A percentile compares a stretch with the other conserved stretches of the same genome.
These are phyloP conservation scores for Triglochin maritima DNA, from an alignment of 106 monocot genomes.

Conservation along the genomic window DNA sequence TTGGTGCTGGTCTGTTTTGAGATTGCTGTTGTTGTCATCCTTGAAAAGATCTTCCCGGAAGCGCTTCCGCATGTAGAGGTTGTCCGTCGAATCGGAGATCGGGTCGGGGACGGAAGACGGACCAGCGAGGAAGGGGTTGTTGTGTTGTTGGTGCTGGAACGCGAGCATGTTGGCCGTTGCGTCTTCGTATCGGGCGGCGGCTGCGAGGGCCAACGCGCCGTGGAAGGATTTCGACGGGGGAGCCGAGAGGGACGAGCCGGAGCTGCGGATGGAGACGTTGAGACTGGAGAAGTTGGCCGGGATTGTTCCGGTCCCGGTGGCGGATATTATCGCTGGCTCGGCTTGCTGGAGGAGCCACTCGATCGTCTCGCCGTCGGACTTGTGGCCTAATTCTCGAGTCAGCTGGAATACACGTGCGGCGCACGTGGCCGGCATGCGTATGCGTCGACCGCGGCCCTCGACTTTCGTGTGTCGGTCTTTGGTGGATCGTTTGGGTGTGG, in stretches of 20 bases:
- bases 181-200: conserved; percentile 11
- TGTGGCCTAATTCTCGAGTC: conserved; percentile 74
- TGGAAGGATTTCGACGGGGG: conserved; percentile 34
- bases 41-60: conserved; percentile 78
- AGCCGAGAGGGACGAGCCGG: conserved; percentile 31
- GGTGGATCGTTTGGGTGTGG: conserved; percentile 38
- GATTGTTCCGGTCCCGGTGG: conserved; percentile 80
- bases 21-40: conserved; percentile 34
- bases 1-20: conserved; percentile 10
- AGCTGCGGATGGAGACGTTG: conserved; percentile 56
- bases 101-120: not conserved
- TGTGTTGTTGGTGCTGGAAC: conserved; percentile 31
- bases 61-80: conserved; percentile 47
- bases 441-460: conserved; percentile 69
- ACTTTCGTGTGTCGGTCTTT: conserved; percentile 90
- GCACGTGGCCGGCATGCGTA: conserved; percentile 79
- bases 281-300: conserved; percentile 76
- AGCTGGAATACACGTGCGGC: conserved; percentile 86
- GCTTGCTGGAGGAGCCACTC: conserved; percentile 91
- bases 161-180: conserved; percentile 28
- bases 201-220: conserved; percentile 29
- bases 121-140: conserved; percentile 16
- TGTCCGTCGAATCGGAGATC: conserved; percentile 26
- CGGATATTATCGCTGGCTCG: conserved; percentile 74
- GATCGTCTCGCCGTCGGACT: conserved; percentile 84